A percentile compares a stretch with the other conserved stretches of the same genome.
Conservation (phyloP, 2,329 filamentous ascomycete species). For the Aspergillus unguis region DNA sequence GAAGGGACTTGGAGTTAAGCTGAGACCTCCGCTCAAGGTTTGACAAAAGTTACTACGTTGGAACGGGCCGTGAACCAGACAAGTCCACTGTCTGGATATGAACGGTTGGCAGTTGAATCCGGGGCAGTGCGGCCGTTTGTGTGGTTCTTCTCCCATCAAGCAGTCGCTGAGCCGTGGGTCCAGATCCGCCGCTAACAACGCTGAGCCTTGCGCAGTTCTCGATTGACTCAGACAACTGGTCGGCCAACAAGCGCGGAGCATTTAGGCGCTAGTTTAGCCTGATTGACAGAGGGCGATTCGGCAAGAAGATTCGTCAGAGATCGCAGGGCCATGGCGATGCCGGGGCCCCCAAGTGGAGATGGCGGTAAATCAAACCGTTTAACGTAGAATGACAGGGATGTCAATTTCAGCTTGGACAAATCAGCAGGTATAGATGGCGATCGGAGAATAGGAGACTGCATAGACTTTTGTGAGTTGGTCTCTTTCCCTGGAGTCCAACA, state of each 20-base stretch:
- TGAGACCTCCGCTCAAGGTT: slow-evolving; percentile 16
- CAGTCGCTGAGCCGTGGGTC: slow-evolving; percentile 26
- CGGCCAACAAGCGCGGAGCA: slow-evolving; percentile 17
- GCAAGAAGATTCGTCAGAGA: slow-evolving; percentile 17
- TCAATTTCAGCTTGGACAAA: slow-evolving; percentile 10
- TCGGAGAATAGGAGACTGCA: slow-evolving; percentile 1
- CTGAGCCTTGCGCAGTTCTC: slow-evolving; percentile 15
- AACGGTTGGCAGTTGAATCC: slow-evolving; percentile 9
- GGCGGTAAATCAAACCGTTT: slow-evolving; percentile 19
- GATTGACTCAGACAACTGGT: slow-evolving; percentile 16
- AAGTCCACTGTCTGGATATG: slow-evolving; percentile 8
- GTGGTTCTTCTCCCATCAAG: background rate
- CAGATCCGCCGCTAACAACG: slow-evolving; percentile 25
- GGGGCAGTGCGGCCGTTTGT: background rate
- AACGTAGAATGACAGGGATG: slow-evolving; percentile 4
- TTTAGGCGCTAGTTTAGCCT: slow-evolving; percentile 15
- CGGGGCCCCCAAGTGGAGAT: slow-evolving; percentile 15
- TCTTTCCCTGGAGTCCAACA: background rate
- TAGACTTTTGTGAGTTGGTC: slow-evolving; percentile 9
- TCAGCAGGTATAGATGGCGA: slow-evolving; percentile 2
- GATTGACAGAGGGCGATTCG: slow-evolving; percentile 4
- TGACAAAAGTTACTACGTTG: background rate
- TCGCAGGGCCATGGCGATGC: slow-evolving; percentile 17
- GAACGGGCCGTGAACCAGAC: slow-evolving; percentile 14
- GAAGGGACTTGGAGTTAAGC: slow-evolving; percentile 8